A percentile compares a stretch with the other conserved stretches of the same genome.
These are phyloP conservation scores for Talaromyces atroroseus DNA, from an alignment of 2,329 filamentous ascomycete species.

Conservation along the genomic window DNA sequence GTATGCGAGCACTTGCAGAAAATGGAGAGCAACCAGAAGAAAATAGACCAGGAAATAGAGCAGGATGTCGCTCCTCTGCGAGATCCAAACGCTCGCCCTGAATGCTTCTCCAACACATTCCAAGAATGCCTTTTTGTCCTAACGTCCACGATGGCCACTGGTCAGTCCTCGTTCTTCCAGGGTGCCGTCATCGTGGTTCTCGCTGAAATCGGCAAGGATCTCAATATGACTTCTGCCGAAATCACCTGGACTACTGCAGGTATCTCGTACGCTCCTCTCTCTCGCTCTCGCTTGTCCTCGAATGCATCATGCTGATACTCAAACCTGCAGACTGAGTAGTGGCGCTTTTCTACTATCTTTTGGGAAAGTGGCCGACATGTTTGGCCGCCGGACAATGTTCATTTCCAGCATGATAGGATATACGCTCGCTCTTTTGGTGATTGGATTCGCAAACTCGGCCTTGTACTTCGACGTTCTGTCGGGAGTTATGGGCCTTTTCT, in stretches of 20 bases:
- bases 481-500: slow-evolving; percentile 59
- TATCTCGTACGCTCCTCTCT: slow-evolving; percentile 42
- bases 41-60: slow-evolving; percentile 3
- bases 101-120: slow-evolving; percentile 56
- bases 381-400: slow-evolving; percentile 59
- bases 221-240: slow-evolving; percentile 60
- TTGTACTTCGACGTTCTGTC: slow-evolving; percentile 59
- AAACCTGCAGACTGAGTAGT: slow-evolving; percentile 47
- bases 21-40: background rate
- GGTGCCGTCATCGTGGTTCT: slow-evolving; percentile 59
- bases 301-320: background rate
- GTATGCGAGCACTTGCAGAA: background rate
- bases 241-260: slow-evolving; percentile 64
- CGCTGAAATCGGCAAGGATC: slow-evolving; percentile 53
- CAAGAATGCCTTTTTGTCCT: slow-evolving; percentile 62
- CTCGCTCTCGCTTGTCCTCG: background rate
- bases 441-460: slow-evolving; percentile 55
- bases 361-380: slow-evolving; percentile 60
- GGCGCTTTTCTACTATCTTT: slow-evolving; percentile 63
- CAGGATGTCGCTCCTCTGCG: slow-evolving; percentile 1
- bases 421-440: slow-evolving; percentile 51
- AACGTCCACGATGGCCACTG: slow-evolving; percentile 62
- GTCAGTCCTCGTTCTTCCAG: slow-evolving; percentile 55
- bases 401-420: slow-evolving; percentile 56
- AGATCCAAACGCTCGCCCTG: slow-evolving; percentile 10